Percentiles rank a stretch among this genome's conserved stretches.
Evolutionary conservation across 2,329 filamentous ascomycete genomes (phyloP).

Genomic region (Scedosporium dehoogii): DNA sequence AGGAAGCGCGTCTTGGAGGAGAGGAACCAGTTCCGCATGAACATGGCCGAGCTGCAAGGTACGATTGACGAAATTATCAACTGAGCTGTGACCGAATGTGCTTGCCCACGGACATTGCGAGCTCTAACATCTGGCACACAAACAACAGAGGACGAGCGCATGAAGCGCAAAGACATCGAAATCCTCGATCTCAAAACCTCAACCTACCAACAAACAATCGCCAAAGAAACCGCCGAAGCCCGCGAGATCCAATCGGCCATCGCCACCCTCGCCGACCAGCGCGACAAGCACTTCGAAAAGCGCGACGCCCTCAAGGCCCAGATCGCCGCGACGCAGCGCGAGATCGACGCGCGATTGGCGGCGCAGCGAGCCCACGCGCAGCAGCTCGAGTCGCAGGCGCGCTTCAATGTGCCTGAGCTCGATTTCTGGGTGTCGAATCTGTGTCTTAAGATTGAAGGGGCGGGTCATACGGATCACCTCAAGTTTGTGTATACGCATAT

Average conservation of each 20-base stretch:
- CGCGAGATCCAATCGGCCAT: conserved; percentile 62
- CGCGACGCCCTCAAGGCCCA: conserved; percentile 50
- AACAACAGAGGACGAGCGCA: conserved; percentile 71
- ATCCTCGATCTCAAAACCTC: conserved; percentile 64
- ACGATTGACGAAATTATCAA: conserved; percentile 15
- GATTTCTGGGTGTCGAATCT: conserved; percentile 94
- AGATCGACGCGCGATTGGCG: conserved; percentile 60
- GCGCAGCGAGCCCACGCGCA: conserved; percentile 62
- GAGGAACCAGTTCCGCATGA: conserved; percentile 87
- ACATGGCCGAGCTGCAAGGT: conserved; percentile 85
- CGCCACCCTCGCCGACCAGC: conserved; percentile 45
- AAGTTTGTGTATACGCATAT: conserved; percentile 87
- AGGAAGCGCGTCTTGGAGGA: conserved; percentile 85
- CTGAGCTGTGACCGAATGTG: too few species aligned
- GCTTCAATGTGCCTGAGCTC: conserved; percentile 86
- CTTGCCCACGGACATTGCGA: too few species aligned
- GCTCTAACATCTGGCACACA: not conserved
- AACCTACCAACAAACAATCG: conserved; percentile 62
- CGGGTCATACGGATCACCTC: conserved; percentile 71
- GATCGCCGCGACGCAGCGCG: conserved; percentile 57
- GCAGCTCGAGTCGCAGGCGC: conserved; percentile 71
- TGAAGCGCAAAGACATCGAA: conserved; percentile 80
- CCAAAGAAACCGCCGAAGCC: conserved; percentile 67
- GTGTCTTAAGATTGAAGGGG: conserved; percentile 81
- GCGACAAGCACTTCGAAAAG: conserved; percentile 47